Conservation (phyloP, 345 rosid genomes). For the Citrus glauca region DNA sequence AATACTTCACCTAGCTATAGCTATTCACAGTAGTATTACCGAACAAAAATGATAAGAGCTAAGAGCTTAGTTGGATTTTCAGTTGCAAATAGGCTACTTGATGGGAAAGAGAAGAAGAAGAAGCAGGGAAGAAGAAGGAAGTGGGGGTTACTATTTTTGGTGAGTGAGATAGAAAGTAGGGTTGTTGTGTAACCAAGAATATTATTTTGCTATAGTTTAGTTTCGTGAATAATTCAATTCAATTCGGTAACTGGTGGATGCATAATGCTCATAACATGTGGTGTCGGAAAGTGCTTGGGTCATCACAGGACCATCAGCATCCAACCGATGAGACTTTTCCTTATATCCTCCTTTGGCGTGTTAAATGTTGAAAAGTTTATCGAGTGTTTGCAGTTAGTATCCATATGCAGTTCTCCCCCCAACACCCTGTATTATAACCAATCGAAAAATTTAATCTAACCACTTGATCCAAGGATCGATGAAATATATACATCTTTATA, state of each 20-base stretch:
- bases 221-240: not conserved
- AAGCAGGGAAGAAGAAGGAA: not conserved
- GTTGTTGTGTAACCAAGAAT: slow-evolving; percentile 26
- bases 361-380: not conserved
- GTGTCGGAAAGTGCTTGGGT: not conserved
- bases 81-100: not conserved
- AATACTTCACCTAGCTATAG: not conserved
- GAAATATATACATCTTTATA: too few relatives aligned
- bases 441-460: too few relatives aligned
- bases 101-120: slow-evolving; percentile 4
- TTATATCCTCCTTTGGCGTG: not conserved
- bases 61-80: not conserved
- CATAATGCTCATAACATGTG: slow-evolving; percentile 6
- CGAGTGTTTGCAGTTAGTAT: not conserved
- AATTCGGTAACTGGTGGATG: not conserved
- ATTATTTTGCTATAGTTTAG: not conserved
- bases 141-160: slow-evolving; percentile 21
- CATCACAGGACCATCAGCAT: not conserved
- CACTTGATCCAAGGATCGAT: too few relatives aligned
- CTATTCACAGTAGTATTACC: too few relatives aligned
- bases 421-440: too few relatives aligned
- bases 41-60: not conserved
- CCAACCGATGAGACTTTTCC: not conserved
- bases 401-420: too few relatives aligned
- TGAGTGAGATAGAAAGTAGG: slow-evolving; percentile 20